phyloP scores from a whole-genome alignment of 2,329 filamentous ascomycete species.

The Neoarthrinium moseri region DNA sequence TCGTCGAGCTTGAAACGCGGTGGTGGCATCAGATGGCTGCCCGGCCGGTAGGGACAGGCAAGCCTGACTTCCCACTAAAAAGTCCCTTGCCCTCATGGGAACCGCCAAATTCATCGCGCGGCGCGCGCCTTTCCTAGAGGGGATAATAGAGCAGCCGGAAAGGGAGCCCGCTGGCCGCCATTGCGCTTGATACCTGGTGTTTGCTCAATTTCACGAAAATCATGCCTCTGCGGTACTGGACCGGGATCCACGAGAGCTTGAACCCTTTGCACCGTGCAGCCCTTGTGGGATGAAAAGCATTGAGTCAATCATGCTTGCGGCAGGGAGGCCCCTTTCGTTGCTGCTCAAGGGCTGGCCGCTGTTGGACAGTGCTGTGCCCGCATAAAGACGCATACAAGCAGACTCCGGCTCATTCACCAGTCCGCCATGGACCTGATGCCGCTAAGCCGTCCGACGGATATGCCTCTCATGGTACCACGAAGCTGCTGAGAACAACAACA shows the following conservation, averaged over 20 bases:
- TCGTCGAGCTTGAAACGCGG: slow-evolving; percentile 6
- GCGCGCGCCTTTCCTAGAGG: not conserved
- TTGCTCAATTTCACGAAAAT: not conserved
- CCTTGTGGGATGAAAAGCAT: too few relatives aligned
- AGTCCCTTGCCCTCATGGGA: too few relatives aligned
- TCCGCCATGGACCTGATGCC: too few relatives aligned
- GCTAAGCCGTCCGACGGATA: too few relatives aligned
- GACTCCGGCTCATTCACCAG: not conserved
- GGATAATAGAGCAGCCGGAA: not conserved
- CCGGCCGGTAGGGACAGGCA: not conserved
- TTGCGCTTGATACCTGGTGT: not conserved
- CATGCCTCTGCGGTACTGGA: not conserved
- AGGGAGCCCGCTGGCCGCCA: not conserved
- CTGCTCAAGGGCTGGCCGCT: too few relatives aligned
- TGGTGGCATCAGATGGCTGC: not conserved
- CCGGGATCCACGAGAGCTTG: not conserved
- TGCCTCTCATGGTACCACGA: too few relatives aligned
- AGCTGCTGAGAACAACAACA: too few relatives aligned
- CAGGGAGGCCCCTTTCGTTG: not conserved
- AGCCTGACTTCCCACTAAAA: too few relatives aligned
- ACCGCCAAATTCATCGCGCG: not conserved
- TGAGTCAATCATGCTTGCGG: too few relatives aligned
- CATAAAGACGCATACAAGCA: not conserved
- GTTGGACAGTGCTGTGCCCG: not conserved
- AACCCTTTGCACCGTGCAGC: too few relatives aligned